A percentile compares a stretch with the other conserved stretches of the same genome.
Conservation (phyloP, 345 rosid species). For the Lumnitzera racemosa region DNA sequence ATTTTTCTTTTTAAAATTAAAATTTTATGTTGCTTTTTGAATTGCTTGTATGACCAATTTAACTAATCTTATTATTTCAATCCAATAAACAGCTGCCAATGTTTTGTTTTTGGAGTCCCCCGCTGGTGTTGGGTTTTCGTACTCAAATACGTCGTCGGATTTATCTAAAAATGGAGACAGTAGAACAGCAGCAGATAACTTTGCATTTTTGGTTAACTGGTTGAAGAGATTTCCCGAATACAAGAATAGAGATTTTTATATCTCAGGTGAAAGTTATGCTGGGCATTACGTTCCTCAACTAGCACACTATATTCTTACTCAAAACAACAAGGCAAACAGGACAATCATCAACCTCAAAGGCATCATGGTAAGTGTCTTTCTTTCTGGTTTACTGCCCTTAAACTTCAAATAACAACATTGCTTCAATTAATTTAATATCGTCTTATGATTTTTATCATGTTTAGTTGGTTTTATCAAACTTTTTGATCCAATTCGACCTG, state of each 20-base stretch:
- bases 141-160: slow-evolving; percentile 57
- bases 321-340: slow-evolving; percentile 29
- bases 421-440: neutral
- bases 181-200: slow-evolving; percentile 52
- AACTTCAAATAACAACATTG: too few relatives aligned
- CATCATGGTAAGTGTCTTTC: slow-evolving; percentile 29
- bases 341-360: slow-evolving; percentile 70
- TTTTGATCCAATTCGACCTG: too few relatives aligned
- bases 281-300: slow-evolving; percentile 86
- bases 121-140: slow-evolving; percentile 80
- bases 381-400: too few relatives aligned
- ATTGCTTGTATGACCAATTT: too few relatives aligned
- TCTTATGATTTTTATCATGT: too few relatives aligned
- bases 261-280: slow-evolving; percentile 84
- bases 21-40: too few relatives aligned
- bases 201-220: slow-evolving; percentile 62
- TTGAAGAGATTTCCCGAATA: slow-evolving; percentile 78
- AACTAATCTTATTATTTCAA: too few relatives aligned
- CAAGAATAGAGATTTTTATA: slow-evolving; percentile 56
- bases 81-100: slow-evolving; percentile 18
- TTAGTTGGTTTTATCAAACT: too few relatives aligned
- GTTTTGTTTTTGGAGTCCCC: slow-evolving; percentile 73
- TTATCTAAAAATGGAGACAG: slow-evolving; percentile 41
- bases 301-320: slow-evolving; percentile 50
- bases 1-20: too few relatives aligned